Evolutionary conservation across 2,329 filamentous ascomycete species (phyloP), one percentile per base, ranked within the genome.

Genomic region (Ophiostoma novo-ulmi): DNA sequence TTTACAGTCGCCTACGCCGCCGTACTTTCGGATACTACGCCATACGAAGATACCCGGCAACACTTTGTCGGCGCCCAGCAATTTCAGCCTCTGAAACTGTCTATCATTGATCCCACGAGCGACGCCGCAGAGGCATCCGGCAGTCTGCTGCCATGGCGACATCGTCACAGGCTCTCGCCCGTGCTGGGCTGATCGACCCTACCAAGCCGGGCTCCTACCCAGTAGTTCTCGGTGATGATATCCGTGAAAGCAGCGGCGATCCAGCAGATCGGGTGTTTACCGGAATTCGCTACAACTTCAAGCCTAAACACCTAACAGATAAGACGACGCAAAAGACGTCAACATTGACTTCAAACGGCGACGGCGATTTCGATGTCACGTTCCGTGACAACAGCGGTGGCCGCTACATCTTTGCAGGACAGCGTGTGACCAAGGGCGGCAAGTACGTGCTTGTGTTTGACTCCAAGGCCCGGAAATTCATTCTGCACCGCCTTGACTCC

Each of bases 401-500:
- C 70, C 85, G 85, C 70, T 89, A 90, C 76, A 81, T 84, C 39
- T 90, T 88, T 77, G 83, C 85, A 64, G 89, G 89, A 72, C 84
- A 83, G 1, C 84, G 88, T 69, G 84, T 84, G 70, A 84, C 82
- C 35, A 83, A 84, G 71, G 82, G 85, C 71, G 82, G 81, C 70
- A 84, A 89, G 77, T 89, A 87, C 76, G 85, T 89, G 52, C 85
- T 97, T 69, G 86, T 94, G 71, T 95, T 94, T 77, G 91, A 97
- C 78, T 84, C 89, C 10, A 82, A 84, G 22, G 88, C 87, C 69
- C 88, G 94, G 76, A 89, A 86, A 70, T 95, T 95, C 74, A 88
- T 95, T 38, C 85, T 97, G 70, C 93, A 97, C 81, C 88, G 88
- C 69, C 83, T 97, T 70, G 88, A 92, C 77, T 90, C 89, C n/a